A percentile compares a stretch with the other conserved stretches of the same genome.
phyloP scores from a whole-genome alignment of 306 rosid species.

The Acacia crassicarpa region DNA sequence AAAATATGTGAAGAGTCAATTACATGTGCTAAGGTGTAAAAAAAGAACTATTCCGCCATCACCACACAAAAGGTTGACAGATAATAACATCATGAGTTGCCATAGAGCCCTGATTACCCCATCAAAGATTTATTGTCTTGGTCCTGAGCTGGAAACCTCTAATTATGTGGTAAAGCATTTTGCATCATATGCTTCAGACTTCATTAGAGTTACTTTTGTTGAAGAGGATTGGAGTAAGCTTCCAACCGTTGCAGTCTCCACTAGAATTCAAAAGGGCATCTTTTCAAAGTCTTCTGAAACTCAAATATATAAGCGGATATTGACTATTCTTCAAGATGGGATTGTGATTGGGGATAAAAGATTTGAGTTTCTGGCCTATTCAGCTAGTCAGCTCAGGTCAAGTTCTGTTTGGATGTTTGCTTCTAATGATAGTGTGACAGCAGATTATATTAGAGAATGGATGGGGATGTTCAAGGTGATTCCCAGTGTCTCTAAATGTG shows the following conservation, averaged over 20 bases:
- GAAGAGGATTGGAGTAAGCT: slow-evolving; percentile 96
- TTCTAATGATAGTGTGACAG: slow-evolving; percentile 72
- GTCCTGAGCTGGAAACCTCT: slow-evolving; percentile 93
- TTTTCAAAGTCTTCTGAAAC: slow-evolving; percentile 68
- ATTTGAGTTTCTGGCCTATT: slow-evolving; percentile 92
- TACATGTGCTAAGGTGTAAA: slow-evolving; percentile 46
- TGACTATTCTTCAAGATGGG: slow-evolving; percentile 81
- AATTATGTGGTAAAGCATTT: slow-evolving; percentile 88
- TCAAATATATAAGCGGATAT: slow-evolving; percentile 61
- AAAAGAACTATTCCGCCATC: slow-evolving; percentile 34
- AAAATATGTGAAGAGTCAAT: slow-evolving; percentile 51
- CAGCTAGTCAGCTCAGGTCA: slow-evolving; percentile 93
- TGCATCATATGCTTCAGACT: slow-evolving; percentile 69
- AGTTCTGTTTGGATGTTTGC: slow-evolving; percentile 97
- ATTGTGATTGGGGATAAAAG: slow-evolving; percentile 75
- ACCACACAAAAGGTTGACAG: slow-evolving; percentile 41
- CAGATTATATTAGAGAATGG: slow-evolving; percentile 91
- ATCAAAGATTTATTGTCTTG: slow-evolving; percentile 76
- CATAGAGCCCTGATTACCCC: slow-evolving; percentile 91
- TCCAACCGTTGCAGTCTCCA: slow-evolving; percentile 62
- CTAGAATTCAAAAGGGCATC: slow-evolving; percentile 52
- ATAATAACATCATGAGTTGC: slow-evolving; percentile 79
- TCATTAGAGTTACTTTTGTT: slow-evolving; percentile 88
- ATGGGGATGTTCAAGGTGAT: slow-evolving; percentile 90
- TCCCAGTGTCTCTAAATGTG: slow-evolving; percentile 88